Conservation (phyloP, 2,329 filamentous ascomycete genomes). For the Calonectria hawksworthii region DNA sequence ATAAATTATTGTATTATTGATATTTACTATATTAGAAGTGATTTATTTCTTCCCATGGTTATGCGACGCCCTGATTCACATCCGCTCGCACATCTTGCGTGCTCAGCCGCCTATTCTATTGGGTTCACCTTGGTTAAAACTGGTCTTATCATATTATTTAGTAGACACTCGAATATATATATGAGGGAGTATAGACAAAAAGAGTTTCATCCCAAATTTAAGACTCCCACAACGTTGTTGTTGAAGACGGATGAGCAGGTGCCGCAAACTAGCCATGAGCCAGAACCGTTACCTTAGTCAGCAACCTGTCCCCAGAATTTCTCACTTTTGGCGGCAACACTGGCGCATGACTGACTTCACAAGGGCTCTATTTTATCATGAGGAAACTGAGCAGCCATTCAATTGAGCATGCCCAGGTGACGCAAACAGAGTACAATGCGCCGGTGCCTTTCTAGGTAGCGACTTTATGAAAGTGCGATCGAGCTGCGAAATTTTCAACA, state of each 20-base stretch:
- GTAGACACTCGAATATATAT: not conserved
- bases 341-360: not conserved
- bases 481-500: constrained; percentile 23
- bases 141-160: not conserved
- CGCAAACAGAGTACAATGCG: not conserved
- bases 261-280: not conserved
- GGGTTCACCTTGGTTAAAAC: not conserved
- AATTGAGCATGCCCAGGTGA: not conserved
- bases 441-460: not conserved
- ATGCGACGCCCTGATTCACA: not conserved
- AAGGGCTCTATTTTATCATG: not conserved
- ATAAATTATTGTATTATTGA: not conserved
- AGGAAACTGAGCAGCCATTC: not conserved
- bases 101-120: not conserved
- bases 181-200: not conserved
- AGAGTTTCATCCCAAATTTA: not conserved
- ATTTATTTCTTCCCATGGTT: not conserved
- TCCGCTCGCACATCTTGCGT: not conserved
- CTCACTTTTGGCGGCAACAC: constrained; percentile 4
- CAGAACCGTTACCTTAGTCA: constrained; percentile 20
- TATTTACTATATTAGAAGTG: not conserved
- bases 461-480: constrained; percentile 9
- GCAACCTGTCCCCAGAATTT: constrained; percentile 1
- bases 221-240: not conserved
- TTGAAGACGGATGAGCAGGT: not conserved